phyloP scores from a whole-genome alignment of 1,284 basidiomycete species.

The Tilletia setariae region DNA sequence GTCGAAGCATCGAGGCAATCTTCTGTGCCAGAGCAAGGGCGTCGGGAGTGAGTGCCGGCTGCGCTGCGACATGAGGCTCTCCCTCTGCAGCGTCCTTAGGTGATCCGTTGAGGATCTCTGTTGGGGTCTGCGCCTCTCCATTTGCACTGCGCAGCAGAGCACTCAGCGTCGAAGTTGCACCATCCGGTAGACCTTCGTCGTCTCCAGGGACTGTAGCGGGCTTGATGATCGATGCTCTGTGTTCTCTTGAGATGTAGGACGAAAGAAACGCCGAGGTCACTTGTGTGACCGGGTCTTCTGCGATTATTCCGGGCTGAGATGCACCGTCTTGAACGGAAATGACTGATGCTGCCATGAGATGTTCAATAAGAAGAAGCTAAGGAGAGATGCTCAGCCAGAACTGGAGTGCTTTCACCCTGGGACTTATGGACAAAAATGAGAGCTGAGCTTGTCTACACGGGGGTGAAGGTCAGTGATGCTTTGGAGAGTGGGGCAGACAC shows the following conservation, averaged over 20 bases:
- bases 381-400: no score
- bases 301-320: not conserved
- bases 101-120: not conserved
- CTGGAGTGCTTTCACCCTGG: no score
- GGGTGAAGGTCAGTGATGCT: no score
- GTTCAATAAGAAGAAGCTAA: no score
- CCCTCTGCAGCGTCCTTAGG: not conserved
- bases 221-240: no score
- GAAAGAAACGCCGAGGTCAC: constrained; percentile 10
- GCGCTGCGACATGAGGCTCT: not conserved
- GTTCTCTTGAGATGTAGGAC: not conserved
- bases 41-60: not conserved
- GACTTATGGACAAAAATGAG: no score
- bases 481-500: no score
- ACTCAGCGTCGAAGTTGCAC: constrained; percentile 3
- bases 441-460: no score
- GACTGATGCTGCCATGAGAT: no score
- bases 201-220: no score
- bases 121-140: not conserved
- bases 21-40: constrained; percentile 28
- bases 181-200: not conserved
- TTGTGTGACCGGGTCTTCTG: not conserved
- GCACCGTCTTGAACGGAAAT: no score
- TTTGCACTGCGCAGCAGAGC: not conserved
- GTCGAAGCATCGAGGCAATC: constrained; percentile 43